Evolutionary conservation across 2,329 filamentous ascomycete species (phyloP), one percentile per base, ranked within the genome.

Genomic region (Penicillium freii): DNA sequence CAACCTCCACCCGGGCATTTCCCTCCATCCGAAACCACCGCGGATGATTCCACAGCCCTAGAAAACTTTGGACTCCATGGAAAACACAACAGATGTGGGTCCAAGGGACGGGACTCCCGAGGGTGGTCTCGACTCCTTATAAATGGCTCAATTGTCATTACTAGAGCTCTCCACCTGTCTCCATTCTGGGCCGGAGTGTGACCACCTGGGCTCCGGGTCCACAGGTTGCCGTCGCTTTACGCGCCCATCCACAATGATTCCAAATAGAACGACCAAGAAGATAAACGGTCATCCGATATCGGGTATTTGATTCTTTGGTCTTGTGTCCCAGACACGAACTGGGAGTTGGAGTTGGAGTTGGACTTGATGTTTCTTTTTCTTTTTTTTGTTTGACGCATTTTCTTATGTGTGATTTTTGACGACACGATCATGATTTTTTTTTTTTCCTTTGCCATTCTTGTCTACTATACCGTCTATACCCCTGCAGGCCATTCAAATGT

Each of bases 381-480:
- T 29, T 34, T 31, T 13, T 52, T 33, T 53, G 23, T 56, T 36
- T 47, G 8, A 38, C n/a, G 31, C 47, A 31, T 39, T 27, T 38
- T 15, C 29, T 29, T 21, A 25, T 46, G 40, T 46, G 33, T 13
- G 23, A 27, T 33, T 15, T 23, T 10, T 42, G 27, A 53, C 21
- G 52, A 54, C 38, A 43, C 17, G 42, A 56, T 47, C 15, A 56
- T 42, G 54, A 57, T 47, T 53, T 17, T n/a, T 15, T 10, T 5
- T 49, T 17, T 43, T 43, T 23, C 1, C 11, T 38, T 19, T 29
- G 0, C 19, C 23, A 38, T 36, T 31, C 13, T 25, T 23, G 27
- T 25, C 21, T 19, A 49, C 21, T 23, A 54, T 25, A 47, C 31
- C 29, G 23, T 34, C 19, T 45, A 56, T 52, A 51, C 40, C 48